Conservation (phyloP, 805 yeast species). For the Clavispora fructus region DNA sequence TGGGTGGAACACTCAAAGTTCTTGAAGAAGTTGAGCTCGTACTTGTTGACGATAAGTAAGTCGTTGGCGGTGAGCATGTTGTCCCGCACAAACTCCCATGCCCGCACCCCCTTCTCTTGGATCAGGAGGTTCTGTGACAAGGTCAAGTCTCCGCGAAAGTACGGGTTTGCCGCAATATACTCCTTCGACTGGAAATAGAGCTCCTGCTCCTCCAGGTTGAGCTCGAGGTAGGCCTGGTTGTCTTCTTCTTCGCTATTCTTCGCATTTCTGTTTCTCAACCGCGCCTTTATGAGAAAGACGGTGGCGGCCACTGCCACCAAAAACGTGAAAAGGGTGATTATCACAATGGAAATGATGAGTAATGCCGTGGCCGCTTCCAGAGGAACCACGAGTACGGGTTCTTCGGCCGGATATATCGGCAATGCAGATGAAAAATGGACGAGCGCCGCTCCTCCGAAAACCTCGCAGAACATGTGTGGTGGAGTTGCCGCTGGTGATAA, state of each 20-base stretch:
- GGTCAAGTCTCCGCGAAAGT: conserved; percentile 38
- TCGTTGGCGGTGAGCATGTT: conserved; percentile 50
- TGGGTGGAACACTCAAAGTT: conserved; percentile 63
- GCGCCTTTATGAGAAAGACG: background rate
- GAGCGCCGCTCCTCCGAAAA: background rate
- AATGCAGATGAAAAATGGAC: background rate
- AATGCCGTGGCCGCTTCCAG: background rate
- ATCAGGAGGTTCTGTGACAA: conserved; percentile 59
- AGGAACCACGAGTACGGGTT: background rate
- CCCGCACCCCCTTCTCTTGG: conserved; percentile 83
- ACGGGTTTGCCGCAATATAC: conserved; percentile 29
- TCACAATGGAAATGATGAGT: background rate
- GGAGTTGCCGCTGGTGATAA: background rate
- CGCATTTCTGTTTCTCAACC: conserved; percentile 1
- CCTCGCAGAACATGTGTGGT: background rate
- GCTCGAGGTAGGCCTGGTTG: conserved; percentile 26
- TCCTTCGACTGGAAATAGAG: conserved; percentile 63
- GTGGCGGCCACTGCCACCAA: background rate
- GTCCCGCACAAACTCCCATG: conserved; percentile 79
- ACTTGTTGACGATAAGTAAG: conserved; percentile 58
- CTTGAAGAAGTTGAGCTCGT: conserved; percentile 53
- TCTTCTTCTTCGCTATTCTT: conserved; percentile 9
- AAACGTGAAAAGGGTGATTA: background rate
- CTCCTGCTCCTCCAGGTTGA: conserved; percentile 66
- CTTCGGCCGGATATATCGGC: background rate